These are phyloP conservation scores for Kwoniella europaea DNA, from an alignment of 768 basidiomycete species.

Conservation along the genomic window DNA sequence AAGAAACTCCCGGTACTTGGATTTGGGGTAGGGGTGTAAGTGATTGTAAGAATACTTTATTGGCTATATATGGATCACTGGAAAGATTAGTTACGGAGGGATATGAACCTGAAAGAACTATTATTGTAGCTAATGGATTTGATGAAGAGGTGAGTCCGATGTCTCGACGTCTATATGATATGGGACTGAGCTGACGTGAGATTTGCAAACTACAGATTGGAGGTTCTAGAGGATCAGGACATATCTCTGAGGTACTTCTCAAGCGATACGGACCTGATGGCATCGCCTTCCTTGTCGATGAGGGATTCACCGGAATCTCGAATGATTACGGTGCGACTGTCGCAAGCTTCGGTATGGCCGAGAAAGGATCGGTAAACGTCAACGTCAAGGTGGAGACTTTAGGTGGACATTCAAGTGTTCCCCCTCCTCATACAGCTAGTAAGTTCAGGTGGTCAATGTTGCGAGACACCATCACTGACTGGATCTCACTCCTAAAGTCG, in stretches of 20 bases:
- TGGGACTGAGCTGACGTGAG: conserved; percentile 1
- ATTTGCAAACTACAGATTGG: conserved; percentile 54
- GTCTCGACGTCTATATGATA: neutral
- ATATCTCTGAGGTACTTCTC: conserved; percentile 62
- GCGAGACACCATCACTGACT: too few species aligned
- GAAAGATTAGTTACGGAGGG: conserved; percentile 70
- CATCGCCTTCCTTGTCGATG: conserved; percentile 82
- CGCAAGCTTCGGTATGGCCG: conserved; percentile 57
- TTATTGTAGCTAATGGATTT: conserved; percentile 53
- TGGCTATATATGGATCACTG: conserved; percentile 63
- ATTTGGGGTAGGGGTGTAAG: conserved; percentile 77
- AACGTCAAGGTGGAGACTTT: conserved; percentile 58
- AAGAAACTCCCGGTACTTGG: conserved; percentile 60
- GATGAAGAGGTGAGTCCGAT: conserved; percentile 50
- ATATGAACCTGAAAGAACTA: conserved; percentile 61
- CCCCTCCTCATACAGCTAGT: conserved; percentile 76
- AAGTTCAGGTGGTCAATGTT: conserved; percentile 17
- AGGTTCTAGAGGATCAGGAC: conserved; percentile 53
- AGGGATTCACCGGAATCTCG: conserved; percentile 69
- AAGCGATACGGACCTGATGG: conserved; percentile 71
- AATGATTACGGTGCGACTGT: conserved; percentile 49
- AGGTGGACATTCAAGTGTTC: conserved; percentile 86
- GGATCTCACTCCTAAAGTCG: conserved; percentile 44
- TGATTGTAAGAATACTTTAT: conserved; percentile 71
- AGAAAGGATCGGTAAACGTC: conserved; percentile 57